Evolutionary conservation across 306 rosid genomes (phyloP).

Genomic region (Oxytropis ochrocephala): DNA sequence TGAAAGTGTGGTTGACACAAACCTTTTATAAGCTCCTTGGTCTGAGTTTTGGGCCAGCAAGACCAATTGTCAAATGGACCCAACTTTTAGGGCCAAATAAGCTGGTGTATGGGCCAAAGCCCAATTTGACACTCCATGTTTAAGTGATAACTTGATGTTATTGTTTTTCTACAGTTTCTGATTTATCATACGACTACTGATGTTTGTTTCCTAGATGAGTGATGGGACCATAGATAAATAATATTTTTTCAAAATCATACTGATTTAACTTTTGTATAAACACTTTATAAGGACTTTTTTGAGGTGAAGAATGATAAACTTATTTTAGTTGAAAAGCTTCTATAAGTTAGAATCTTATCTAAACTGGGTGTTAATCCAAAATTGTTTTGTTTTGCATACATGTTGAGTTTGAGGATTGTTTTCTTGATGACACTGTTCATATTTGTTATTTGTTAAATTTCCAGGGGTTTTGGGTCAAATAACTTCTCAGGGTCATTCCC

Average conservation of each 20-base stretch:
- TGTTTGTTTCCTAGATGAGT: neutral
- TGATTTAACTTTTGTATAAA: no score
- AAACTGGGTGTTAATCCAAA: neutral
- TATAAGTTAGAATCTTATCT: neutral
- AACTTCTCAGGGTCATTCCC: constrained; percentile 76
- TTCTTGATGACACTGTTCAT: neutral
- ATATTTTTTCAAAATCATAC: neutral
- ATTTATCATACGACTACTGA: neutral
- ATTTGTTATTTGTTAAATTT: constrained; percentile 15
- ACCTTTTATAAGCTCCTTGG: neutral
- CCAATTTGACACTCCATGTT: neutral
- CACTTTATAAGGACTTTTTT: no score
- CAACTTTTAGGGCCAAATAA: neutral
- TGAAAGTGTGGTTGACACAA: neutral
- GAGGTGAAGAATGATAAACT: no score
- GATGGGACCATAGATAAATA: neutral
- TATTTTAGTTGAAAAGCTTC: neutral
- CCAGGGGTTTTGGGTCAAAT: constrained; percentile 47
- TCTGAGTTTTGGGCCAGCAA: neutral
- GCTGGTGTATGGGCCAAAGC: neutral
- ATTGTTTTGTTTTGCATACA: neutral
- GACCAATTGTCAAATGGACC: neutral
- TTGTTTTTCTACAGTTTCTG: neutral
- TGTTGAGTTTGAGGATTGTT: neutral
- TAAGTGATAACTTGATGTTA: neutral